These are phyloP conservation scores for Pyronema domesticum DNA, from an alignment of 495 filamentous ascomycete genomes.

Conservation along the genomic window DNA sequence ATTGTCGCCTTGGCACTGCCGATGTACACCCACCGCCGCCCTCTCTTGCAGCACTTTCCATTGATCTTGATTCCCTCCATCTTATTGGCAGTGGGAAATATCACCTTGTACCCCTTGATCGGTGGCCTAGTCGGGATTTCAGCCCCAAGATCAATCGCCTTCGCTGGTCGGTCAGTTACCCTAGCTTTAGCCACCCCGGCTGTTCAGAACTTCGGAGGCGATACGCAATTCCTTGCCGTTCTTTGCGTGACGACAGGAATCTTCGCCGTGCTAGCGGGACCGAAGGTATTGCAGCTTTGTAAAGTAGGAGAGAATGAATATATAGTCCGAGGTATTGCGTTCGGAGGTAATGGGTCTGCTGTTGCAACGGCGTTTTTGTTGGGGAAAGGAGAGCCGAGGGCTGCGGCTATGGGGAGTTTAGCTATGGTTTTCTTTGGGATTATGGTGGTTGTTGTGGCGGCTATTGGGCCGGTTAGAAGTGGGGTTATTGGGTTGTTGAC, in stretches of 20 bases:
- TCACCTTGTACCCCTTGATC: constrained; percentile 34
- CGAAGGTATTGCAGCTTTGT: constrained; percentile 27
- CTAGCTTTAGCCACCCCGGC: constrained; percentile 36
- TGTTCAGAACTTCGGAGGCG: constrained; percentile 33
- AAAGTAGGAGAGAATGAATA: constrained; percentile 39
- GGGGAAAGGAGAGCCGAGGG: constrained; percentile 32
- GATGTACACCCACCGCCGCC: constrained; percentile 35
- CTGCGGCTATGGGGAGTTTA: constrained; percentile 36
- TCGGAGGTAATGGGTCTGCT: constrained; percentile 37
- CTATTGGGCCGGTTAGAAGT: constrained; percentile 28
- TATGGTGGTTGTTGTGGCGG: constrained; percentile 34
- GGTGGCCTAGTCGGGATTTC: constrained; percentile 33
- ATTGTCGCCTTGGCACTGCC: constrained; percentile 39
- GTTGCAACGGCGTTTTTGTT: constrained; percentile 37
- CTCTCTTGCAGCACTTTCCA: constrained; percentile 32
- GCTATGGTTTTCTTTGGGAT: constrained; percentile 39
- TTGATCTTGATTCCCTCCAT: constrained; percentile 34
- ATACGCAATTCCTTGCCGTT: constrained; percentile 33
- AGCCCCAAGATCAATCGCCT: constrained; percentile 30
- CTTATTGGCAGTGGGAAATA: constrained; percentile 28
- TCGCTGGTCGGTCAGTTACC: constrained; percentile 34
- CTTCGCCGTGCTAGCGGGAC: constrained; percentile 33
- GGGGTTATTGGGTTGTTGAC: constrained; percentile 12
- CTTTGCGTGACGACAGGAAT: constrained; percentile 38
- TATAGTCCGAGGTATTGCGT: constrained; percentile 36